Base-by-base conservation (phyloP, 179 eudicot genomes). In the Actinidia arguta region DNA sequence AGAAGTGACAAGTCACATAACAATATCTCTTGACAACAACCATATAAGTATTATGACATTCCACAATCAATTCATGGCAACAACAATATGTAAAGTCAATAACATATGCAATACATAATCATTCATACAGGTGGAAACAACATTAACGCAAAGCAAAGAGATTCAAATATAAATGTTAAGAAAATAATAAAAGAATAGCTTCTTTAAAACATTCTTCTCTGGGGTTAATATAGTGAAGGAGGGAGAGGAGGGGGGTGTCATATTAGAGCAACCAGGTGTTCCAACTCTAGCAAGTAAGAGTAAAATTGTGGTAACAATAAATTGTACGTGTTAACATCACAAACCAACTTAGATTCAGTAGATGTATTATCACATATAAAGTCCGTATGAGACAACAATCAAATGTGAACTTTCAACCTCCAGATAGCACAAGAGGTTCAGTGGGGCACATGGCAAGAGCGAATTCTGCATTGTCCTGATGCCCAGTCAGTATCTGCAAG, bases 381-480 rank as follows among this genome's bases (percentile, higher is more conserved):
- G 9, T 20, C 13, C 48, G 36, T 31, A 31, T 75, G 66, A 27
- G 8, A 27, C 18, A 69, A 75, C 52, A 25, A 27, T 62, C 25
- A 18, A 71, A 75, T 13, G 27, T 1, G 54, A 17, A 54, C 54
- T 47, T 76, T 70, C 87, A 36, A 96, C 98, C 99, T 90, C 99
- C 98, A 85, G 97, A 94, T 63, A 94, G 98, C 77, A 96, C 99
- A 86, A 89, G 91, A 54, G 98, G 99, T 64, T 96, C 99, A 8
- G 86, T 87, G 46, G 93, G 98, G 83, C 94, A 92, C 97, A 93
- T 94, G 42, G 97, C 94, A 79, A 94, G 94, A 62, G 98, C 98
- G 90, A 91, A 96, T 88, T 96, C 98, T 8, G 98, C 99, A 88
- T 93, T 93, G 84, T 96, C 97, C 83, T 91, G 85, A 89, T 96